Base-by-base conservation (phyloP, 306 rosid species). In the Medicago ruthenica region DNA sequence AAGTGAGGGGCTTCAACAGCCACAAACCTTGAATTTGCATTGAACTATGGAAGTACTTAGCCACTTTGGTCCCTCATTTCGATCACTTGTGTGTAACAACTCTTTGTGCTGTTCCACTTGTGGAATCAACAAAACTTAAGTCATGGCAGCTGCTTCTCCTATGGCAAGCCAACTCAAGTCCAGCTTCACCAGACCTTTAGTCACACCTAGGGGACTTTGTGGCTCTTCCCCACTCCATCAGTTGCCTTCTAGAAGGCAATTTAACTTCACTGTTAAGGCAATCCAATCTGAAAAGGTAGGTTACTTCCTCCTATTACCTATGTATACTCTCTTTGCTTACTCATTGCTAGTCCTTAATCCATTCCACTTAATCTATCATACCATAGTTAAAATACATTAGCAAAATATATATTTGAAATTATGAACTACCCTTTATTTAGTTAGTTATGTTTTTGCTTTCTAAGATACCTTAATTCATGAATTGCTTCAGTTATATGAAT, bases 141-240 rank as follows among this genome's bases (percentile, higher is more conserved):
- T 75, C n/a, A 92, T 92, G 97, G 93, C 97, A 66, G 80, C 91
- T 37, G 86, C 92, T 74, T 84, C 96, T 14, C 93, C 98, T 76
- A 90, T 95, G 90, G 96, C 88, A 2, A 92, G 93, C 87, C 98
- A 92, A 50, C 95, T 95, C 76, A 90, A 86, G 78, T 90, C 97
- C 67, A 77, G 67, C 87, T 95, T 95, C 86, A 86, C 96, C 4
- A 87, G 87, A 80, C 82, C 86, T 74, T 83, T 89, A 27, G 70
- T 86, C 42, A 62, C 89, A 7, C 97, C 98, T 54, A 95, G 79
- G 83, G 96, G 93, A 44, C 89, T 90, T 74, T 83, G 88, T 40
- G 76, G 83, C 73, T 88, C 96, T 64, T 85, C 93, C 3, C 64
- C 83, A 3, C 87, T 87, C 20, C 83, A 63, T 6, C 80, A 81